Conservation (phyloP, 192 early-diverging fungal genomes). For the Coemansia sp. region DNA sequence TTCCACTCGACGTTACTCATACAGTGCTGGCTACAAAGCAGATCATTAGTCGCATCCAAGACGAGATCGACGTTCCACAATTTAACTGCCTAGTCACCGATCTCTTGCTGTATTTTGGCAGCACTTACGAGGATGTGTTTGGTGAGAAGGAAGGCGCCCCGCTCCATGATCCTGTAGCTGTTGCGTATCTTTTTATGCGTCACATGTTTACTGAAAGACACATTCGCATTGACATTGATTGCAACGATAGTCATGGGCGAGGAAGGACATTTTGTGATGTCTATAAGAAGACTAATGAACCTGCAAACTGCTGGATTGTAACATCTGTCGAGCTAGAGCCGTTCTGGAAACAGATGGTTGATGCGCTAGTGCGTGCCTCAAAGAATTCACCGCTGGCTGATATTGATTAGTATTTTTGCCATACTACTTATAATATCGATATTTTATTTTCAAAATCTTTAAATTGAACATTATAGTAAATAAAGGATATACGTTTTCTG, state of each 20-base stretch:
- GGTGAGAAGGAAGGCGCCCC: constrained; percentile 19
- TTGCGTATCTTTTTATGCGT: constrained; percentile 27
- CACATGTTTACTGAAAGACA: constrained; percentile 10
- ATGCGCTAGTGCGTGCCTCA: constrained; percentile 6
- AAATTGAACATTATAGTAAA: no score
- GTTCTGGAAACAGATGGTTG: constrained; percentile 35
- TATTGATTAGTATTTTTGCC: no score
- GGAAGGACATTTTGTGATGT: constrained; percentile 24
- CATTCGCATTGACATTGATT: constrained; percentile 17
- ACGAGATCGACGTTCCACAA: background rate
- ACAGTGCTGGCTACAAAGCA: constrained; percentile 14
- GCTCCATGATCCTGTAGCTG: constrained; percentile 29
- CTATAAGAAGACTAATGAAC: background rate
- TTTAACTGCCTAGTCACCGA: constrained; percentile 20
- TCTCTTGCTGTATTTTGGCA: constrained; percentile 17
- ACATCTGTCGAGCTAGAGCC: constrained; percentile 13
- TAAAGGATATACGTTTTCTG: no score
- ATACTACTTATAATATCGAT: no score
- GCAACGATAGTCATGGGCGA: background rate
- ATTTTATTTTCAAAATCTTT: no score
- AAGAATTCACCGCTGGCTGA: background rate
- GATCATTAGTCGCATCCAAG: constrained; percentile 17
- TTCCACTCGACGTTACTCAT: constrained; percentile 32
- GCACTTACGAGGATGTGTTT: constrained; percentile 12
- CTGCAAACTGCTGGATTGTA: constrained; percentile 22